These are phyloP conservation scores for Saccharomyces hybrid DNA, from an alignment of 1,139 yeast genomes.

Conservation along the genomic window DNA sequence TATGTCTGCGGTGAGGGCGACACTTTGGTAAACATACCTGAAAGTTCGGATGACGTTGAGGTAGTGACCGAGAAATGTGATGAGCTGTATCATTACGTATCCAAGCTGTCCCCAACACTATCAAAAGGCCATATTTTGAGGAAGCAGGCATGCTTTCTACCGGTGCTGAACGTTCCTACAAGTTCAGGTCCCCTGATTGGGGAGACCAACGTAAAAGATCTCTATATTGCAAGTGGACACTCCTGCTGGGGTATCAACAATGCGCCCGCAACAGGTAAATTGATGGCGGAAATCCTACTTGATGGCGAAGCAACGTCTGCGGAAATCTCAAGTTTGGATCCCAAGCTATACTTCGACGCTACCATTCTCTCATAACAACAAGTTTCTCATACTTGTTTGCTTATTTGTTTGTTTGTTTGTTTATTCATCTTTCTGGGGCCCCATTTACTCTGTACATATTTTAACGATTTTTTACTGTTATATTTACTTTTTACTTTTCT, in stretches of 20 bases:
- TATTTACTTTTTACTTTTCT: background rate
- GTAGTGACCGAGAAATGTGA: slow-evolving; percentile 85
- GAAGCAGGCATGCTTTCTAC: slow-evolving; percentile 92
- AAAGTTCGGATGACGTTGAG: slow-evolving; percentile 87
- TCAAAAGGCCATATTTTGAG: slow-evolving; percentile 69
- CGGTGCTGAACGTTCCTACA: slow-evolving; percentile 87
- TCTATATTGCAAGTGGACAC: slow-evolving; percentile 85
- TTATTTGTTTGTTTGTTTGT: background rate
- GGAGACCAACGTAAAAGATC: slow-evolving; percentile 73
- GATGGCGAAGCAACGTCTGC: slow-evolving; percentile 82
- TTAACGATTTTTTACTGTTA: background rate
- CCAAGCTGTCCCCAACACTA: slow-evolving; percentile 65
- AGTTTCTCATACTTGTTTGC: background rate
- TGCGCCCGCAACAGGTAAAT: slow-evolving; percentile 93
- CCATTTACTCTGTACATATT: background rate
- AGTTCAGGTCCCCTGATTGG: slow-evolving; percentile 92
- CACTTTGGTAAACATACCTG: slow-evolving; percentile 83
- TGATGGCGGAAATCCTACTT: slow-evolving; percentile 77
- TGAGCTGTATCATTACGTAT: slow-evolving; percentile 73
- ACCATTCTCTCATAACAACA: background rate
- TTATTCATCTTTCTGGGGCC: background rate
- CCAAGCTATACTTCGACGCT: slow-evolving; percentile 79
- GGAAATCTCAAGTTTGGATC: slow-evolving; percentile 74
- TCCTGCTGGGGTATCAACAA: slow-evolving; percentile 98
- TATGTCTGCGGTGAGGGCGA: slow-evolving; percentile 98